phyloP scores from a whole-genome alignment of 495 filamentous ascomycete genomes.

The Penicillium paradoxum region DNA sequence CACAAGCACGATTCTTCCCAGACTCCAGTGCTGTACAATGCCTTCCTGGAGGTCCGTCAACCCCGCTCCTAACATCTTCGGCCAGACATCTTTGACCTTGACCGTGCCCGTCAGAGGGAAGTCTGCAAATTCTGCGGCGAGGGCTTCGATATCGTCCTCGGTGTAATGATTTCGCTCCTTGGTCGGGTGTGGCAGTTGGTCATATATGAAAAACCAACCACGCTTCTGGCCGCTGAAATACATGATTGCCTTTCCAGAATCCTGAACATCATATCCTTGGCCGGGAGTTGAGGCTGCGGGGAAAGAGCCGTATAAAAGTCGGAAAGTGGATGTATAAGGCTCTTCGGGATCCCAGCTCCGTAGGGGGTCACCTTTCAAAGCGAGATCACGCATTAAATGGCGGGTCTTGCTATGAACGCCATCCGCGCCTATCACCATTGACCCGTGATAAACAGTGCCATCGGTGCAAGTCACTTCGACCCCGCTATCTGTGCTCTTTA shows the following conservation, averaged over 20 bases:
- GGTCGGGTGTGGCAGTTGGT: slow-evolving; percentile 24
- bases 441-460: slow-evolving; percentile 36
- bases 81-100: slow-evolving; percentile 27
- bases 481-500: slow-evolving; percentile 1
- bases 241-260: slow-evolving; percentile 12
- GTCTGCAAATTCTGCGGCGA: slow-evolving; percentile 26
- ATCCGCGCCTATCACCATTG: slow-evolving; percentile 45
- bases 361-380: slow-evolving; percentile 13
- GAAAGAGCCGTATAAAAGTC: slow-evolving; percentile 21
- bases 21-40: slow-evolving; percentile 21
- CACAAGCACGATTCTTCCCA: slow-evolving; percentile 21
- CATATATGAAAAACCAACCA: slow-evolving; percentile 34
- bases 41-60: slow-evolving; percentile 23
- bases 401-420: slow-evolving; percentile 46
- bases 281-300: slow-evolving; percentile 20
- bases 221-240: slow-evolving; percentile 21
- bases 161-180: slow-evolving; percentile 24
- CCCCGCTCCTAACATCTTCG: slow-evolving; percentile 6
- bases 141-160: slow-evolving; percentile 21
- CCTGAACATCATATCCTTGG: slow-evolving; percentile 14
- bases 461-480: slow-evolving; percentile 15
- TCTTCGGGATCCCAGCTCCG: slow-evolving; percentile 16
- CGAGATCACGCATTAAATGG: slow-evolving; percentile 35
- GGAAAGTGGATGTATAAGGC: slow-evolving; percentile 19
- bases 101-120: slow-evolving; percentile 17